Percentiles rank a stretch among this genome's conserved stretches.
These are phyloP conservation scores for Calonectria leucothoes DNA, from an alignment of 2,329 filamentous ascomycete genomes.

Conservation along the genomic window DNA sequence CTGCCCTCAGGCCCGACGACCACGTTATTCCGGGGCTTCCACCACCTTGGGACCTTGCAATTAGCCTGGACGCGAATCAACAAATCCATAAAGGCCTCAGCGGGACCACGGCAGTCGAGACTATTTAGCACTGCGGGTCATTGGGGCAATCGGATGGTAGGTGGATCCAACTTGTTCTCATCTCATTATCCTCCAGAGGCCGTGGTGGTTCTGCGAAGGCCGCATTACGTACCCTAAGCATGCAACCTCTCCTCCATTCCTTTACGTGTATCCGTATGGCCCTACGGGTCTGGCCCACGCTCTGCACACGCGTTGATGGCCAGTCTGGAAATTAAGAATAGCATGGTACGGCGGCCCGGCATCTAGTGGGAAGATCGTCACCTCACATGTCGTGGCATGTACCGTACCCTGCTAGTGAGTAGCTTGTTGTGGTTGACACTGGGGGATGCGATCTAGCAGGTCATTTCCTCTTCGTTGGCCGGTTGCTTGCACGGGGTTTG, in stretches of 20 bases:
- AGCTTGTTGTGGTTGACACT: background rate
- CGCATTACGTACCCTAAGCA: background rate
- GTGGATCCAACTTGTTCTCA: background rate
- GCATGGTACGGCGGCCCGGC: constrained; percentile 3
- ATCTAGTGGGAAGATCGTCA: constrained; percentile 9
- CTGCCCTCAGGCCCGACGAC: background rate
- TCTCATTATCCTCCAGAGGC: background rate
- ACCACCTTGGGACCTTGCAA: background rate
- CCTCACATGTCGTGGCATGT: background rate
- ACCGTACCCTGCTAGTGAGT: background rate
- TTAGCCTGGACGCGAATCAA: constrained; percentile 2
- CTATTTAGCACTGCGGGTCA: background rate
- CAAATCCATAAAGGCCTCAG: constrained; percentile 4
- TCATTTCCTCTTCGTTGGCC: background rate
- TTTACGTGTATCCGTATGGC: constrained; percentile 11
- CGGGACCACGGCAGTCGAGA: background rate
- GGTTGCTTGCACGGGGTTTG: background rate
- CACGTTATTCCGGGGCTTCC: background rate
- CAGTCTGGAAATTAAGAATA: constrained; percentile 4
- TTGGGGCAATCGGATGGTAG: background rate
- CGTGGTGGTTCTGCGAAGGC: background rate
- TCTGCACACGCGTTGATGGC: background rate
- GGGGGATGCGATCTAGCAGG: background rate
- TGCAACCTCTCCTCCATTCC: background rate
- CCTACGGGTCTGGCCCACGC: background rate